Percentiles rank a stretch among this genome's conserved stretches.
Evolutionary conservation across 1,284 basidiomycete genomes (phyloP).

Genomic region (Fistulina hepatica): DNA sequence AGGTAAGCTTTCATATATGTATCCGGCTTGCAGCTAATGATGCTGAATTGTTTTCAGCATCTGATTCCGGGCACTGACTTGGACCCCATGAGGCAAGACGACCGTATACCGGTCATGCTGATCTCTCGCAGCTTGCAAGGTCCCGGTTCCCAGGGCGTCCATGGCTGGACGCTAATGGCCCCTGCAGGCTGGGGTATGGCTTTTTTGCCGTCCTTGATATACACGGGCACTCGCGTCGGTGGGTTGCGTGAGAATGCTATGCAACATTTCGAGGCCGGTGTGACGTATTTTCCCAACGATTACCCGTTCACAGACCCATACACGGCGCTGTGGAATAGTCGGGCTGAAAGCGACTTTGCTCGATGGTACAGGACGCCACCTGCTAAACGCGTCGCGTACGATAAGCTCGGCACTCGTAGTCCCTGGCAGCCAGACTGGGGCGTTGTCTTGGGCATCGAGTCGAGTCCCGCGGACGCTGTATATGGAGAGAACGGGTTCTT

Average conservation of each 20-base stretch:
- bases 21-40: background rate
- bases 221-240: constrained; percentile 70
- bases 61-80: constrained; percentile 68
- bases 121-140: constrained; percentile 51
- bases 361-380: constrained; percentile 77
- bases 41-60: constrained; percentile 32
- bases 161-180: constrained; percentile 79
- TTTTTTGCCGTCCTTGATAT: constrained; percentile 70
- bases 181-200: constrained; percentile 85
- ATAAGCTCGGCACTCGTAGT: constrained; percentile 50
- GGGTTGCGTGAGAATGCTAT: constrained; percentile 71
- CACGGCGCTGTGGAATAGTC: constrained; percentile 33
- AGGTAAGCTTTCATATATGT: constrained; percentile 32
- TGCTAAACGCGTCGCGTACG: constrained; percentile 71
- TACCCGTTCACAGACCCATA: constrained; percentile 53
- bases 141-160: constrained; percentile 30
- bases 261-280: constrained; percentile 71
- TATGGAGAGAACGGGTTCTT: constrained; percentile 29
- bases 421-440: constrained; percentile 75
- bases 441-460: constrained; percentile 43
- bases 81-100: constrained; percentile 56
- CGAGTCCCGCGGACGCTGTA: constrained; percentile 9
- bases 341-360: constrained; percentile 32
- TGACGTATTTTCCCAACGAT: constrained; percentile 71
- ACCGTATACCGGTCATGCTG: constrained; percentile 72